Evolutionary conservation across 768 basidiomycete species (phyloP), one percentile per base, ranked within the genome.

Genomic region (Xerocomellus dryophilus): DNA sequence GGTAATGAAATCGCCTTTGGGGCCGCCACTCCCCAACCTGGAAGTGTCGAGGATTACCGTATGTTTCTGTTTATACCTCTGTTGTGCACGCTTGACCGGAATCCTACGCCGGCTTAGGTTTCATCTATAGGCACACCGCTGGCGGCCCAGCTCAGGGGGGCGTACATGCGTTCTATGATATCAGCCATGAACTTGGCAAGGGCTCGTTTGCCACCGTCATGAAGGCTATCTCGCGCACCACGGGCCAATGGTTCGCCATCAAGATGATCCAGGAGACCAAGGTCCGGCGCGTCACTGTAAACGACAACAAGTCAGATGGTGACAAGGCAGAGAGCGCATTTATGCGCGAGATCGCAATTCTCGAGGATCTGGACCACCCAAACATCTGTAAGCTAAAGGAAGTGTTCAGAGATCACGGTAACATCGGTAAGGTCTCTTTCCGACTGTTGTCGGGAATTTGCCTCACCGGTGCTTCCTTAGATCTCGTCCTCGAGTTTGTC

Each of bases 1-100:
- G 93, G 94, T 7, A 90, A 90, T 65, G 92, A 94, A 70, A 80
- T 98, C 61, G 85, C 89, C 8, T 88, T 98, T 60, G 95, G 95
- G 8, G 81, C 81, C 12, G 73, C 69, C 12, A 62, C 66, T 17
- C 76, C 76, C 23, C 82, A 79, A 62, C 69, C 66, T 43, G 72
- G 73, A 46, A 78, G 60, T 29, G 74, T 73, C 23, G 90, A 91
- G 61, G 92, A 93, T 65, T 91, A 88, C 65, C 84, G 90, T 88
- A 53, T 56, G 86, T 78, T 15, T 47, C 18, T 21, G 34, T 60
- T 47, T 43, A 32, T 23, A 11, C 15, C 20, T 51, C 25, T 17
- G 23, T 42, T 52, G 11, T 21, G 36, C 42, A 20, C 21, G 23
- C 40, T 44, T 42, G 25, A 36, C 20, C 17, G 39, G 4, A 27